Percentiles rank a stretch among this genome's conserved stretches.
phyloP scores from a whole-genome alignment of 73 alveolate species.

The Tetrahymena elliotti region DNA sequence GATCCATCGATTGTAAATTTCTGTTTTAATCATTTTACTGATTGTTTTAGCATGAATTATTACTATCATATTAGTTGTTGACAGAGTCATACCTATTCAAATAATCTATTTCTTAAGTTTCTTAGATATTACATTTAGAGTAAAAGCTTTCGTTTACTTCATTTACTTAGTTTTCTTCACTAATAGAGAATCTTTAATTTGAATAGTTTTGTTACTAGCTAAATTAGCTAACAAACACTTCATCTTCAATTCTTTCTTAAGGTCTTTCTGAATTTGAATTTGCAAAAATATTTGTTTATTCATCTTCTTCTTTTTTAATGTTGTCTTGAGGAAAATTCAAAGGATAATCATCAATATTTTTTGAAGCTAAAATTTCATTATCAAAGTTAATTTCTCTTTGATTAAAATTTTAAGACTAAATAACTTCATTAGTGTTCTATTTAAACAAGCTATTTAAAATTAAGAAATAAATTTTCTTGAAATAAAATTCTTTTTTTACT shows the following conservation, averaged over 20 bases:
- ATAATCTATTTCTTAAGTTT: background rate
- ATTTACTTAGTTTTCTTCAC: background rate
- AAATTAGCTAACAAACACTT: too few species aligned
- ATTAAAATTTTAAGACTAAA: too few species aligned
- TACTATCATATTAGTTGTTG: background rate
- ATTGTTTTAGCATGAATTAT: background rate
- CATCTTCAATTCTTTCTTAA: too few species aligned
- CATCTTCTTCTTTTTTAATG: background rate
- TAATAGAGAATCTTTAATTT: background rate
- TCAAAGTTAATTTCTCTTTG: background rate
- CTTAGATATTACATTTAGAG: background rate
- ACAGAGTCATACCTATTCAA: background rate
- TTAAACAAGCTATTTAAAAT: background rate
- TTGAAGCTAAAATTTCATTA: background rate
- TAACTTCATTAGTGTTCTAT: too few species aligned
- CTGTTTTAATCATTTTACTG: background rate
- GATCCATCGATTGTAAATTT: background rate
- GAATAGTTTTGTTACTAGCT: background rate
- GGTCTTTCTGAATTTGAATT: too few species aligned
- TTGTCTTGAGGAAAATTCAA: background rate
- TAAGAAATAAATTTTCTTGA: too few species aligned
- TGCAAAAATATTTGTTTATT: too few species aligned
- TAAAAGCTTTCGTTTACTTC: background rate
- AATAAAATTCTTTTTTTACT: too few species aligned
- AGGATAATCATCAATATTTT: background rate